Percentiles rank a stretch among this genome's conserved stretches.
Evolutionary conservation across 139 green algal species (phyloP).

Genomic region (Asterochloris sp.): DNA sequence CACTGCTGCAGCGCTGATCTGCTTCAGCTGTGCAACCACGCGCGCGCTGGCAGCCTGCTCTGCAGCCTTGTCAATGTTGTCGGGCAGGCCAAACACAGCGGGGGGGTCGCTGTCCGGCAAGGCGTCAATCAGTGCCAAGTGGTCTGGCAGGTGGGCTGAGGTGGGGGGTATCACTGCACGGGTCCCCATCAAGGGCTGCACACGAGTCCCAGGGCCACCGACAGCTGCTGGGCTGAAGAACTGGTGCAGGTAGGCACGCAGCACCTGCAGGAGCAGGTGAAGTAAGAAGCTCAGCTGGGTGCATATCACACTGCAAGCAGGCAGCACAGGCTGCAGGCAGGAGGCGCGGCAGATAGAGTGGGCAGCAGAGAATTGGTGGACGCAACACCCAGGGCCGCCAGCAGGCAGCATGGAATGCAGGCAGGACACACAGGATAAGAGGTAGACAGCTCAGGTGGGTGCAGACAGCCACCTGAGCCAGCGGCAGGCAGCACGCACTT

Average conservation of each 20-base stretch:
- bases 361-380: no score
- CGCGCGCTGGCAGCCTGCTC: constrained; percentile 34
- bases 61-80: constrained; percentile 66
- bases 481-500: no score
- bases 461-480: no score
- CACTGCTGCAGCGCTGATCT: constrained; percentile 20
- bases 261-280: constrained; percentile 22
- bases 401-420: no score
- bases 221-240: constrained; percentile 50
- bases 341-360: no score
- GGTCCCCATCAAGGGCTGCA: constrained; percentile 45
- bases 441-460: no score
- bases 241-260: constrained; percentile 55
- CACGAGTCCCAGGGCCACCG: constrained; percentile 19
- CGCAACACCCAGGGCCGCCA: no score
- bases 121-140: constrained; percentile 32
- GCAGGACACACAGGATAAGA: no score
- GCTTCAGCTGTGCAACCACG: constrained; percentile 35
- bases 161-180: constrained; percentile 37
- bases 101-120: constrained; percentile 60
- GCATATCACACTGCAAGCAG: no score
- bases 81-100: constrained; percentile 60
- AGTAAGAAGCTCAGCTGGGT: no score
- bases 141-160: constrained; percentile 43
- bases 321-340: no score